Conservation (phyloP, 2,329 filamentous ascomycete species). For the Clarireedia monteithiana region DNA sequence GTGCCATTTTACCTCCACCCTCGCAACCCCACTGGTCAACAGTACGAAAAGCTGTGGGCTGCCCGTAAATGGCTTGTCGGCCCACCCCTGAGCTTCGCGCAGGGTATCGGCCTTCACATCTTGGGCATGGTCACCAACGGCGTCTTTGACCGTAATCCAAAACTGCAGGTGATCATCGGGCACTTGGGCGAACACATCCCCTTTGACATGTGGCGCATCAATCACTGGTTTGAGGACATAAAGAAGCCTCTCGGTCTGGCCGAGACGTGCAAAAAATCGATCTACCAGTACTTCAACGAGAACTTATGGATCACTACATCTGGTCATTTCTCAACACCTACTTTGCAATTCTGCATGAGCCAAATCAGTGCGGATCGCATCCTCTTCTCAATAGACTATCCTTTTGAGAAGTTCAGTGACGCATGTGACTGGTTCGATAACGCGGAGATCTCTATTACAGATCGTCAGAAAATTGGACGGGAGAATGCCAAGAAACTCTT, state of each 20-base stretch:
- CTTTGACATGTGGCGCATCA: slow-evolving; percentile 42
- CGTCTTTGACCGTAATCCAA: slow-evolving; percentile 42
- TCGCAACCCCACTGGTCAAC: slow-evolving; percentile 45
- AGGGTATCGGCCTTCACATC: slow-evolving; percentile 50
- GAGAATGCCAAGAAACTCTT: slow-evolving; percentile 40
- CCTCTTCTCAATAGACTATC: slow-evolving; percentile 46
- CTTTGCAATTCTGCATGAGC: slow-evolving; percentile 41
- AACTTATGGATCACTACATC: slow-evolving; percentile 52
- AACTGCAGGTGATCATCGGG: slow-evolving; percentile 39
- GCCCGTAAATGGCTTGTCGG: slow-evolving; percentile 53
- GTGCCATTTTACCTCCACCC: slow-evolving; percentile 59
- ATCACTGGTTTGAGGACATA: slow-evolving; percentile 48
- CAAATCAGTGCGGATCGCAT: slow-evolving; percentile 43
- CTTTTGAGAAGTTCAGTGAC: slow-evolving; percentile 40
- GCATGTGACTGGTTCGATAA: slow-evolving; percentile 35
- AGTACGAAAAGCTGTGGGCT: slow-evolving; percentile 50
- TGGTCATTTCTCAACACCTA: slow-evolving; percentile 47
- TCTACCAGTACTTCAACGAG: slow-evolving; percentile 44
- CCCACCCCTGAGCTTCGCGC: slow-evolving; percentile 49
- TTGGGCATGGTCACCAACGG: slow-evolving; percentile 44
- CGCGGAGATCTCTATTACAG: slow-evolving; percentile 31
- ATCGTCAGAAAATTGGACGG: slow-evolving; percentile 35
- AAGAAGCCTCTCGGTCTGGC: slow-evolving; percentile 33
- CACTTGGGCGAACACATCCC: slow-evolving; percentile 43
- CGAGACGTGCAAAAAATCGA: slow-evolving; percentile 34